Evolutionary conservation across 768 basidiomycete species (phyloP), one percentile per base, ranked within the genome.

Genomic region (Hysterangium stoloniferum): DNA sequence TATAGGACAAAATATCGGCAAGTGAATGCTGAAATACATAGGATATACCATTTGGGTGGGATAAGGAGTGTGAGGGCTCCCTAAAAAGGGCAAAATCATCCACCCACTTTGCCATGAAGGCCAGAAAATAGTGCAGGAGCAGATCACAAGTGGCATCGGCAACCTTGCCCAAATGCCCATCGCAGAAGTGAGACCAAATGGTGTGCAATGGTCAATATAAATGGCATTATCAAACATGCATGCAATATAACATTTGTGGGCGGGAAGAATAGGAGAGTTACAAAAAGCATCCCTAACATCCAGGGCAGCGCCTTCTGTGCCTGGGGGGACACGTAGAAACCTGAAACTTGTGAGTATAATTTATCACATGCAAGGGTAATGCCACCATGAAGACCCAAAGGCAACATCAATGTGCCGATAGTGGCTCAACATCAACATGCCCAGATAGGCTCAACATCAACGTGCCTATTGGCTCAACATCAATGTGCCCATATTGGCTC

Each of bases 21-120:
- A 41, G 38, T 11, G 8, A 41, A 8, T 12, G 20, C 8, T 22
- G 38, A 41, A 9, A 9, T 8, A 12, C 8, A 9, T 20, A 41
- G 38, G 20, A 41, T 8, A 9, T n/a, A n/a, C n/a, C n/a, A 20
- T 41, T 22, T 41, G 9, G 9, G 38, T 20, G 12, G 11, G 12
- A 12, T 11, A 41, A 8, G 11, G 12, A 8, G 20, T 20, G 11
- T 34, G 5, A 28, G 3, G 57, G 62, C 34, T 57, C 62, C 1
- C 58, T 52, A 17, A 68, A 61, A 45, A 69, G 66, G 1, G 64
- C 29, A 34, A 67, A 70, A 37, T 70, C 62, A 29, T 71, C 66
- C 0, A 67, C 67, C 69, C 69, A 71, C 24, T 68, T 68, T 4
- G 61, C 44, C 4, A 64, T 31, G 0, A 59, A 57, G 0, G 58